A percentile compares a stretch with the other conserved stretches of the same genome.
Conservation (phyloP, 805 yeast species). For the Ogataea dorogensis region DNA sequence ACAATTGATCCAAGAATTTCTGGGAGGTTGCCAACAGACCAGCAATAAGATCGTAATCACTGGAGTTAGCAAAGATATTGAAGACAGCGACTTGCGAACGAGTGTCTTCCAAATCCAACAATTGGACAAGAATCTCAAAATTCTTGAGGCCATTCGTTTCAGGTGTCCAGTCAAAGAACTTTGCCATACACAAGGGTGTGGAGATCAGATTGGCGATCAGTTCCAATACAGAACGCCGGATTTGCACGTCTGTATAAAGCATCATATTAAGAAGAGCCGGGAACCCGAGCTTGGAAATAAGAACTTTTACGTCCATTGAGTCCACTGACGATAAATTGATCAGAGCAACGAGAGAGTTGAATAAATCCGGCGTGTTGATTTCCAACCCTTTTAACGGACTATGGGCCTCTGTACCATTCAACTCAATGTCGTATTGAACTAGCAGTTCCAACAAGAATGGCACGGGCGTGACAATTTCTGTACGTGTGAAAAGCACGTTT, state of each 20-base stretch:
- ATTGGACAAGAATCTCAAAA: slow-evolving; percentile 41
- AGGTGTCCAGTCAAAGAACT: slow-evolving; percentile 53
- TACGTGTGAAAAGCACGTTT: slow-evolving; percentile 37
- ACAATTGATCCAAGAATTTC: slow-evolving; percentile 21
- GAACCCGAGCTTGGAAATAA: slow-evolving; percentile 36
- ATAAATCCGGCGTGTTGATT: slow-evolving; percentile 36
- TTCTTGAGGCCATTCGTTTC: slow-evolving; percentile 37
- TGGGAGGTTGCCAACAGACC: slow-evolving; percentile 19
- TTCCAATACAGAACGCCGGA: slow-evolving; percentile 49
- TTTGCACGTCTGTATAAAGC: slow-evolving; percentile 36
- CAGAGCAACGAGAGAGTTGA: slow-evolving; percentile 46
- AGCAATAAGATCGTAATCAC: slow-evolving; percentile 28
- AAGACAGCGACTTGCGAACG: slow-evolving; percentile 38
- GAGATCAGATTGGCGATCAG: slow-evolving; percentile 45
- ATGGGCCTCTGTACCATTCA: slow-evolving; percentile 17
- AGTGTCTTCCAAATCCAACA: slow-evolving; percentile 38
- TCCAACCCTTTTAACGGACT: slow-evolving; percentile 25
- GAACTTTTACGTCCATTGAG: slow-evolving; percentile 33
- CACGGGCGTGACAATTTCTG: slow-evolving; percentile 40
- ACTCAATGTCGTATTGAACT: slow-evolving; percentile 37
- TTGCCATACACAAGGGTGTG: slow-evolving; percentile 42
- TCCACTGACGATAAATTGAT: slow-evolving; percentile 48
- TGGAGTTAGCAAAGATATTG: slow-evolving; percentile 33
- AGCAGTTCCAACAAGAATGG: slow-evolving; percentile 50
- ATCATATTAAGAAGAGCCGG: slow-evolving; percentile 36